Base-by-base conservation (phyloP, 78 protist species). In the Dictyostelium purpureum region DNA sequence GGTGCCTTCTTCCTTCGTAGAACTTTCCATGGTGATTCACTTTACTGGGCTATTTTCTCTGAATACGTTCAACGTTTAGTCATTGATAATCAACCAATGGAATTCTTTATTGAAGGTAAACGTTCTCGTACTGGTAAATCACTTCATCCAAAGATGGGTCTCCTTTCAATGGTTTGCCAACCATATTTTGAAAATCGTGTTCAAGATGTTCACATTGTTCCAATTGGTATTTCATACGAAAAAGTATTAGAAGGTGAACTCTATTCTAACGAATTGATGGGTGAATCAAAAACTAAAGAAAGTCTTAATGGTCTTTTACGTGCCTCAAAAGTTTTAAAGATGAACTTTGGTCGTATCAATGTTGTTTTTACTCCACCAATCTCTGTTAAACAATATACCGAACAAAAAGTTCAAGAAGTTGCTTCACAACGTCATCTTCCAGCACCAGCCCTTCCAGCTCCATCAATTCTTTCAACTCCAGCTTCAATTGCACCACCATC, bases 81-180 rank as follows among this genome's bases (percentile, higher is more conserved):
- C 75, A 77, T 52, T 26, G 77, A 74, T 65, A 88, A 90, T 28
- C 82, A 54, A 49, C 79, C 94, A 10, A 54, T 96, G 26, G 98
- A 96, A 87, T 85, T 88, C 91, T 96, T 96, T 87, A 94, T 96
- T 40, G 98, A 96, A 33, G 98, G 98, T 6, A 88, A 89, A 59
- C 92, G 98, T 45, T 79, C 92, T 1, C 78, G 96, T 28, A 78
- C 93, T 47, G 97, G 97, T 74, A 96, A 94, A 76, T 71, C 90
- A 3, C 79, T 96, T 3, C 85, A 81, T 59, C 98, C 96, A 42
- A 90, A 94, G 87, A 40, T 87, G 40, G 98, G 98, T n/a, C 10
- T 94, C 28, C 52, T 94, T 26, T 75, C 71, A 14, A 61, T 89
- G 70, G 63, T 89, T 33, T 43, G 61, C 51, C 79, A 81, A 40